A percentile compares a stretch with the other conserved stretches of the same genome.
Conservation (phyloP, 2,329 filamentous ascomycete species). For the Aspergillus sp. region DNA sequence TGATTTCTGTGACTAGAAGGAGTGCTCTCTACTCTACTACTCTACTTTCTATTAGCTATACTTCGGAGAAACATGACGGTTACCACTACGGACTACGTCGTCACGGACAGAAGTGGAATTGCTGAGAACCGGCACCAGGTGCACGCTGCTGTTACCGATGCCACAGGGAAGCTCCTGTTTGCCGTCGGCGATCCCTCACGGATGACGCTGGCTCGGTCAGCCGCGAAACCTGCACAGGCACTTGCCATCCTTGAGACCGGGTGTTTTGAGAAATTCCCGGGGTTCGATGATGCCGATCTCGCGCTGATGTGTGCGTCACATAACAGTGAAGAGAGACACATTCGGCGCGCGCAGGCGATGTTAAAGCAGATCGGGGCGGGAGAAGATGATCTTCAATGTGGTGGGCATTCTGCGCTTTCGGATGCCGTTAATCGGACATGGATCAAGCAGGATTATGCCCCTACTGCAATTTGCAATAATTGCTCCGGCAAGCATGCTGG, state of each 20-base stretch:
- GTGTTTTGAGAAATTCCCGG: conserved; percentile 32
- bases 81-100: conserved; percentile 23
- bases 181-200: conserved; percentile 43
- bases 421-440: conserved; percentile 39
- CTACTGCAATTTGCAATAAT: conserved; percentile 45
- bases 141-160: conserved; percentile 45
- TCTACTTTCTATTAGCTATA: background rate
- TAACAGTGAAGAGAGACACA: conserved; percentile 45
- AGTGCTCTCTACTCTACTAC: background rate
- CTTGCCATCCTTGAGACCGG: conserved; percentile 48
- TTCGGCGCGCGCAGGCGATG: conserved; percentile 40
- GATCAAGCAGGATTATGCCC: conserved; percentile 40
- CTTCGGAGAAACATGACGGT: background rate
- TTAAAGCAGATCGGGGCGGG: conserved; percentile 33
- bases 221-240: conserved; percentile 49
- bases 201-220: conserved; percentile 47
- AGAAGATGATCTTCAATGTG: conserved; percentile 45
- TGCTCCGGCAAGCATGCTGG: conserved; percentile 53
- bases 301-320: conserved; percentile 52
- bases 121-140: conserved; percentile 48
- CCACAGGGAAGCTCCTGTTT: conserved; percentile 40
- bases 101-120: conserved; percentile 38
- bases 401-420: conserved; percentile 42
- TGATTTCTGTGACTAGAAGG: background rate
- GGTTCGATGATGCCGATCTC: conserved; percentile 44